Base-by-base conservation (phyloP, 768 basidiomycete species). In the Sporobolomyces roseus region DNA sequence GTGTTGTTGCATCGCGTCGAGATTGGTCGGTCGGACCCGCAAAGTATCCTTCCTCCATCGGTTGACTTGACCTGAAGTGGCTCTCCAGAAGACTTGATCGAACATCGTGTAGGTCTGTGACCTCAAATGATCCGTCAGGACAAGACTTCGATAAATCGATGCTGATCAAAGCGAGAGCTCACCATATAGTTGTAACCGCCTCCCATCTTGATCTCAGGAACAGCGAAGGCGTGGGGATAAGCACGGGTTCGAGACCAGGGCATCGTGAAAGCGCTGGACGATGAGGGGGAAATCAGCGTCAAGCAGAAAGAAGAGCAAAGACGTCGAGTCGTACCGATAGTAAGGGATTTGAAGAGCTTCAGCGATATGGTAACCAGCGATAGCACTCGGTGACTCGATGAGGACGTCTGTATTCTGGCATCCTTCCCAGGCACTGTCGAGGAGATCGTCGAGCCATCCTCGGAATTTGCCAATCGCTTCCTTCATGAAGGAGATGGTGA, bases 161-260 rank as follows among this genome's bases (percentile, higher is more conserved):
- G 13, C 10, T 35, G 13, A n/a, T 7, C 7, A 13, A 14, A 21
- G 23, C 29, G 14, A 1, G 29, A 21, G 62, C 82, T 56, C 76
- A 91, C 90, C 93, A 99, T 96, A 79, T 97, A 99, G 77, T 99
- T 99, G 79, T 98, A 99, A 68, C 90, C 83, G 32, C 94, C 94
- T 16, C 94, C 96, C 87, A 96, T 91, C 88, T 96, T 97, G 75
- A 85, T 87, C 61, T 98, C 96, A 4, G 96, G 96, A 4, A 97
- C 96, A 19, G 93, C 96, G 74, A 77, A 99, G 3, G 94, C 93
- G 77, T 98, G 94, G 3, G 96, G 94, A 78, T 98, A 99, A 9
- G 90, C 93, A 75, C 92, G 85, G 32, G 94, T 98, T 61, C 94
- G 84, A 17, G 91, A 88, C 93, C 94, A 98, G 0, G 90, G 91